A percentile compares a stretch with the other conserved stretches of the same genome.
Conservation (phyloP, 2,329 filamentous ascomycete genomes). For the Talaromyces sp. region DNA sequence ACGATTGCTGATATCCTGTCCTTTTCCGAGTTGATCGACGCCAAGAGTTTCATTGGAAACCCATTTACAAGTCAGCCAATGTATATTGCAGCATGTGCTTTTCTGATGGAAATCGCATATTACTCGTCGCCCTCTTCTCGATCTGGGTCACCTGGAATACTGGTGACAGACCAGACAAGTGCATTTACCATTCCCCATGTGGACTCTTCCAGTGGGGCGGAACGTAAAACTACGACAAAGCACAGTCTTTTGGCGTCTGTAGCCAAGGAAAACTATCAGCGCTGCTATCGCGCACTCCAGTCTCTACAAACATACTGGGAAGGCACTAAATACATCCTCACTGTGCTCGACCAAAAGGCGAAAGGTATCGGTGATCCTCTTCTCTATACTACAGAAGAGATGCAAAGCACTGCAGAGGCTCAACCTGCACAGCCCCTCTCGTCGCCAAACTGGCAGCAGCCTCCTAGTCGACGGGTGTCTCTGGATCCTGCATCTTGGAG, state of each 20-base stretch:
- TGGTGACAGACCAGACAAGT: constrained; percentile 28
- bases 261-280: constrained; percentile 81
- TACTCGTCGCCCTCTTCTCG: constrained; percentile 64
- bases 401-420: constrained; percentile 63
- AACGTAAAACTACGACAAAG: constrained; percentile 45
- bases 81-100: constrained; percentile 85
- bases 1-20: constrained; percentile 85
- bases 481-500: constrained; percentile 17
- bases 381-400: constrained; percentile 66
- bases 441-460: constrained; percentile 45
- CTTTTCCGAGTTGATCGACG: constrained; percentile 80
- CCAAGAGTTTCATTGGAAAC: constrained; percentile 80
- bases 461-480: constrained; percentile 18
- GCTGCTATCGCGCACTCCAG: constrained; percentile 78
- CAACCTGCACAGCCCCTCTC: constrained; percentile 49
- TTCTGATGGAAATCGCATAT: constrained; percentile 74
- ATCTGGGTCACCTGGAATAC: constrained; percentile 49
- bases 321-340: constrained; percentile 80
- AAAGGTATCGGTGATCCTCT: constrained; percentile 78
- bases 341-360: constrained; percentile 79
- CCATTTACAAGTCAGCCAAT: constrained; percentile 88
- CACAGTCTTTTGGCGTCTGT: constrained; percentile 75
- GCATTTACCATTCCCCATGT: constrained; percentile 31
- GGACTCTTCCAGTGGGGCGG: constrained; percentile 22
- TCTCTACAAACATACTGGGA: constrained; percentile 82